phyloP scores from a whole-genome alignment of 225 moss, liverwort and hornwort genomes.

The Antitrichia curtipendula region DNA sequence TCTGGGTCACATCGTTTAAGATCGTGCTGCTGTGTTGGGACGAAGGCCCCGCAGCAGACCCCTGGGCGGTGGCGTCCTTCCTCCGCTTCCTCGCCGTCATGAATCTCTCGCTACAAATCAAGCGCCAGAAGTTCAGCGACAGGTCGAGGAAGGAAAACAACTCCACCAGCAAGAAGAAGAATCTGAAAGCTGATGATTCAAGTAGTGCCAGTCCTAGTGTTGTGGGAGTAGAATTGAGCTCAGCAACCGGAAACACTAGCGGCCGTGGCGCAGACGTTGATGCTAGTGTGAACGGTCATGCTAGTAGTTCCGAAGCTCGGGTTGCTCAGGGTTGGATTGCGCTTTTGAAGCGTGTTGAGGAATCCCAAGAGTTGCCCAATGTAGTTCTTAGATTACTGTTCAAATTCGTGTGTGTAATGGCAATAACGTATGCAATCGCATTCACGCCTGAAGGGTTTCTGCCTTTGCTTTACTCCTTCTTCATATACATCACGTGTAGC shows the following conservation, averaged over 20 bases:
- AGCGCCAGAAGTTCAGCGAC: slow-evolving; percentile 17
- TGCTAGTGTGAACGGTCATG: not conserved
- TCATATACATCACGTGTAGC: slow-evolving; percentile 27
- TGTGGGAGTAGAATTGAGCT: not conserved
- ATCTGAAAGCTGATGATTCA: not conserved
- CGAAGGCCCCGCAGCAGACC: slow-evolving; percentile 53
- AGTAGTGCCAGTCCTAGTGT: not conserved
- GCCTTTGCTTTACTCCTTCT: slow-evolving; percentile 6
- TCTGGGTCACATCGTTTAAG: slow-evolving; percentile 57
- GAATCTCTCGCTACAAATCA: slow-evolving; percentile 56
- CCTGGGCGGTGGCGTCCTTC: slow-evolving; percentile 51
- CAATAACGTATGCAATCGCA: not conserved
- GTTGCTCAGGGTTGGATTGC: not conserved
- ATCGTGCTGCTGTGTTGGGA: slow-evolving; percentile 62
- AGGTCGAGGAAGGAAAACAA: not conserved
- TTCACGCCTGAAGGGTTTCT: not conserved
- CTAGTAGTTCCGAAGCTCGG: not conserved
- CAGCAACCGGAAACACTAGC: not conserved
- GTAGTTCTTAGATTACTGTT: slow-evolving; percentile 8
- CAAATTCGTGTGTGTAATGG: slow-evolving; percentile 5
- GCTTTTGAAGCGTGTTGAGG: not conserved
- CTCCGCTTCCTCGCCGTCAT: slow-evolving; percentile 59
- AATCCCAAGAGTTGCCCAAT: slow-evolving; percentile 3
- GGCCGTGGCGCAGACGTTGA: not conserved
- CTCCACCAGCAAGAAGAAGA: not conserved